Evolutionary conservation across 73 alveolate species (phyloP).

Genomic region (Symbiodinium natans): DNA sequence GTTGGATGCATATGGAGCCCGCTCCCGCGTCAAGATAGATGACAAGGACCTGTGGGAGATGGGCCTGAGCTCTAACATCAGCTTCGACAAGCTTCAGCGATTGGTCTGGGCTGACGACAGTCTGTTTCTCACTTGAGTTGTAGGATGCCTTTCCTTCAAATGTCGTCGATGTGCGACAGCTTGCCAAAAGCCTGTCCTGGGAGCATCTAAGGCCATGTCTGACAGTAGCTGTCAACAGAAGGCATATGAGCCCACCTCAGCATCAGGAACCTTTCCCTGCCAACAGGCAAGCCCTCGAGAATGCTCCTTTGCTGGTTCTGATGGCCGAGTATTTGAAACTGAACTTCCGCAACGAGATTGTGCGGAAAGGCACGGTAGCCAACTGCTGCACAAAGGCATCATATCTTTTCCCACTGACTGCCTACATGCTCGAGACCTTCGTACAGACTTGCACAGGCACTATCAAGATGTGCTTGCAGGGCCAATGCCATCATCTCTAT

Average conservation of each 20-base stretch:
- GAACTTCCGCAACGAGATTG: slow-evolving; percentile 61
- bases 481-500: slow-evolving; percentile 72
- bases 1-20: slow-evolving; percentile 55
- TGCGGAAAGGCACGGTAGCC: slow-evolving; percentile 40
- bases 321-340: slow-evolving; percentile 84
- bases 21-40: slow-evolving; percentile 70
- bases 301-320: slow-evolving; percentile 74
- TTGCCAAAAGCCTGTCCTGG: slow-evolving; percentile 76
- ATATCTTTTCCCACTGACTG: no score
- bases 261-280: neutral
- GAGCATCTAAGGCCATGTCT: slow-evolving; percentile 58
- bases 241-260: neutral
- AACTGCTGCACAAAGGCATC: no score
- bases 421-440: neutral
- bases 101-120: no score
- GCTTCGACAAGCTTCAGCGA: no score
- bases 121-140: neutral
- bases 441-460: slow-evolving; percentile 13
- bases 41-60: slow-evolving; percentile 41
- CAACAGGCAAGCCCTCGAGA: slow-evolving; percentile 72
- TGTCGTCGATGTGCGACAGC: slow-evolving; percentile 83
- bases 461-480: slow-evolving; percentile 46
- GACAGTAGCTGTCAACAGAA: neutral
- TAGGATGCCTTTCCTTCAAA: slow-evolving; percentile 69
- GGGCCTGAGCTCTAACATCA: no score